Evolutionary conservation across 169 alveolate genomes (phyloP).

Genomic region (Plasmodium vivax): DNA sequence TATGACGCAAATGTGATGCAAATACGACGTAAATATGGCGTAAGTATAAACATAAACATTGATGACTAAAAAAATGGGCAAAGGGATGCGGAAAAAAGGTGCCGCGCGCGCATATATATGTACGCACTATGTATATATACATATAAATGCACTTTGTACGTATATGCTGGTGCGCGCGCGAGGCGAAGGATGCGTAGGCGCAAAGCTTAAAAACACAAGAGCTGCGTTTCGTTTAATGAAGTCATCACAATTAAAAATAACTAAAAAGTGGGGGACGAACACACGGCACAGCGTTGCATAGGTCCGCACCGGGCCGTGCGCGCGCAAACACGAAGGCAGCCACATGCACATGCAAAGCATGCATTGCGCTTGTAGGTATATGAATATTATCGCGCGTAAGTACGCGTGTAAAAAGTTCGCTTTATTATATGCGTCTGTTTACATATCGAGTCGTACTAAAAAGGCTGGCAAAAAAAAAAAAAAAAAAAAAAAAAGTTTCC

Average conservation of each 20-base stretch:
- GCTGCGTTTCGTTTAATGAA: not conserved
- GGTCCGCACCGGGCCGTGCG: not conserved
- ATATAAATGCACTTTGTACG: not conserved
- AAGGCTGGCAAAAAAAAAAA: not conserved
- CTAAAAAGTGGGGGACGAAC: not conserved
- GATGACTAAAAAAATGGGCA: not conserved
- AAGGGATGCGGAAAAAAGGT: not conserved
- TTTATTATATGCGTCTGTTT: not conserved
- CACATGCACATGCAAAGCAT: not conserved
- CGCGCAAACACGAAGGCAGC: not conserved
- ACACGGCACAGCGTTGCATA: not conserved
- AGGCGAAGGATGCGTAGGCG: not conserved
- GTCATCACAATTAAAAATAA: conserved; percentile 1
- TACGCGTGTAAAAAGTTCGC: not conserved
- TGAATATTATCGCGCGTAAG: not conserved
- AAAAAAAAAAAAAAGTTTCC: not conserved
- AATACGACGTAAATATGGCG: no score
- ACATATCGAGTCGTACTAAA: not conserved
- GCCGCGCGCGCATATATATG: not conserved
- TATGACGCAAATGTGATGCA: no score
- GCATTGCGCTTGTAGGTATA: not conserved
- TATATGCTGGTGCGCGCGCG: not conserved
- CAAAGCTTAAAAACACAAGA: not conserved
- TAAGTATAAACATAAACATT: no score
- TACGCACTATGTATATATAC: not conserved